Conservation (phyloP, 2,329 filamentous ascomycete species). For the Cercospora sp. region DNA sequence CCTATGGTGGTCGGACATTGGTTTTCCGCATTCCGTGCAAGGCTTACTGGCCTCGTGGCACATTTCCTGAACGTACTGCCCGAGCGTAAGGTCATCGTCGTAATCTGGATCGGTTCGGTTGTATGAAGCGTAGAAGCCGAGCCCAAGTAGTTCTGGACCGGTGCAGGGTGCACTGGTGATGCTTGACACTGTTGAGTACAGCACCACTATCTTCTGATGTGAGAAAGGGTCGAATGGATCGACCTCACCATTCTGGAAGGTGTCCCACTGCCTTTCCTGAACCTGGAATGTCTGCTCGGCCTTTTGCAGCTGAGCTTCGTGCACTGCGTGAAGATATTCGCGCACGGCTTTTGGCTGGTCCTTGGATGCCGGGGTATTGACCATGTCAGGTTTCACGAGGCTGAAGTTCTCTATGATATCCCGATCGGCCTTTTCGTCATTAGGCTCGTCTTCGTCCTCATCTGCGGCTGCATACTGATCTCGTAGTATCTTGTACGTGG, state of each 20-base stretch:
- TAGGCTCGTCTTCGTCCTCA: constrained; percentile 41
- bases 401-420: constrained; percentile 63
- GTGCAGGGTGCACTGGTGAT: constrained; percentile 89
- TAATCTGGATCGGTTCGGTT: constrained; percentile 70
- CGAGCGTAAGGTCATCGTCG: constrained; percentile 83
- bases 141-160: constrained; percentile 83
- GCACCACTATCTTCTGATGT: constrained; percentile 92
- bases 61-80: constrained; percentile 91
- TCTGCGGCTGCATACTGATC: constrained; percentile 61
- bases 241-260: constrained; percentile 82
- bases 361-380: constrained; percentile 78
- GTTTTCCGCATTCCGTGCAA: constrained; percentile 81
- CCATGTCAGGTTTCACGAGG: constrained; percentile 92
- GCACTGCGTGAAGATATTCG: constrained; percentile 90
- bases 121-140: constrained; percentile 87
- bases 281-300: constrained; percentile 90
- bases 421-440: constrained; percentile 35
- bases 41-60: constrained; percentile 73
- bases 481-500: constrained; percentile 77
- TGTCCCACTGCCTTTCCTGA: constrained; percentile 94
- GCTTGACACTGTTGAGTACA: constrained; percentile 92
- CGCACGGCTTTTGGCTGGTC: constrained; percentile 87
- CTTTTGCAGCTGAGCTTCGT: constrained; percentile 96
- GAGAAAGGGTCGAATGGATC: constrained; percentile 92
- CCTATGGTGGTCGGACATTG: constrained; percentile 88